Evolutionary conservation across 2,329 filamentous ascomycete species (phyloP).

Genomic region (Aspergillus nomiae): DNA sequence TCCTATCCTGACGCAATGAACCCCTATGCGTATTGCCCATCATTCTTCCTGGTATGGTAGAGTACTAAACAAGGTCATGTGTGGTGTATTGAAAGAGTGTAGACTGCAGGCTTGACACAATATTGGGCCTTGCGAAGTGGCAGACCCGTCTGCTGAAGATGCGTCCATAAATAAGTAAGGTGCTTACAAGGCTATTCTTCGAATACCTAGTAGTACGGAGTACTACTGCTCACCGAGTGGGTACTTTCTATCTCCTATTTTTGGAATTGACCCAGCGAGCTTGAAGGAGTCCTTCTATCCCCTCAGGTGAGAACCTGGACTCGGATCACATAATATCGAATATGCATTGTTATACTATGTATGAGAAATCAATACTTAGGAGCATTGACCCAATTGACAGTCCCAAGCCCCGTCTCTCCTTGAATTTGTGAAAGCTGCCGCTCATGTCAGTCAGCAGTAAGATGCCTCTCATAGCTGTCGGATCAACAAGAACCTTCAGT

Average conservation of each 20-base stretch:
- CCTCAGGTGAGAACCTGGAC: not conserved
- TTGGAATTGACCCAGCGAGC: not conserved
- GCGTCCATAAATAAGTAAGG: not conserved
- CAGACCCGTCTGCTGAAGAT: not conserved
- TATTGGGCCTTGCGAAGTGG: not conserved
- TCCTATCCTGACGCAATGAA: constrained; percentile 9
- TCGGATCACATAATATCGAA: not conserved
- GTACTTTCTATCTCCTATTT: not conserved
- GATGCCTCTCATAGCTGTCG: not conserved
- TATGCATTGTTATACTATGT: not conserved
- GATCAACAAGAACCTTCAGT: not conserved
- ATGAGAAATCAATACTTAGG: not conserved
- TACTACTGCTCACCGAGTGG: not conserved
- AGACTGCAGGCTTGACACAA: not conserved
- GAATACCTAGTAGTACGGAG: not conserved
- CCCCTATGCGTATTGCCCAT: not conserved
- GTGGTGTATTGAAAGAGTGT: not conserved
- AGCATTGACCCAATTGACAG: not conserved
- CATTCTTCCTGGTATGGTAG: not conserved
- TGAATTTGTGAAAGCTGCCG: not conserved
- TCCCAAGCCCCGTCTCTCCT: not conserved
- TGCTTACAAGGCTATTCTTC: not conserved
- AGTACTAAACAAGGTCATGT: not conserved
- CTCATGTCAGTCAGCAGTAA: not conserved
- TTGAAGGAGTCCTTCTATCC: not conserved